Conservation (phyloP, 2,329 filamentous ascomycete genomes). For the Grosmannia serpens region DNA sequence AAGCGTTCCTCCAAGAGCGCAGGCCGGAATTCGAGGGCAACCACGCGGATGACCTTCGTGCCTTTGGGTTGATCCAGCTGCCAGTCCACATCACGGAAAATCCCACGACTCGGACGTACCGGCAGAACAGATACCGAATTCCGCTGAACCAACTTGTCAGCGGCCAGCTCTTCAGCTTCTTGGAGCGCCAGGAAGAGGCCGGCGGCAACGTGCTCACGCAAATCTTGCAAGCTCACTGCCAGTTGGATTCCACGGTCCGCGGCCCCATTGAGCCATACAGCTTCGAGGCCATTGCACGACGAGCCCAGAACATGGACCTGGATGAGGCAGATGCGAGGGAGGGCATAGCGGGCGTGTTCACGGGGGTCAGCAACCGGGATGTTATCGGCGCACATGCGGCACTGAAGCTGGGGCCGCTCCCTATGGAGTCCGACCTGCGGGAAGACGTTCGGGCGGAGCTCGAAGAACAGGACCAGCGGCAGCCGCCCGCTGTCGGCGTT, state of each 20-base stretch:
- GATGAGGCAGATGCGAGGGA: slow-evolving; percentile 53
- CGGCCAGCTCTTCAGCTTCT: slow-evolving; percentile 71
- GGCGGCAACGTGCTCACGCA: slow-evolving; percentile 69
- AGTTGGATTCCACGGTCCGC: slow-evolving; percentile 45
- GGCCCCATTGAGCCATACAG: slow-evolving; percentile 54
- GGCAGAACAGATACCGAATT: slow-evolving; percentile 76
- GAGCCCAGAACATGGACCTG: slow-evolving; percentile 47
- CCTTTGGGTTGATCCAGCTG: slow-evolving; percentile 61
- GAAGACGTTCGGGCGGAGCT: slow-evolving; percentile 81
- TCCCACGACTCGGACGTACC: slow-evolving; percentile 66
- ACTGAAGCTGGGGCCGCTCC: slow-evolving; percentile 69
- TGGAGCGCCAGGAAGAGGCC: slow-evolving; percentile 75
- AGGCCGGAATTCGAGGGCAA: slow-evolving; percentile 60
- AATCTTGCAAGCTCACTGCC: slow-evolving; percentile 53
- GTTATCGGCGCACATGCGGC: slow-evolving; percentile 42
- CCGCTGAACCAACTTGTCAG: slow-evolving; percentile 80
- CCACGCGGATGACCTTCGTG: slow-evolving; percentile 69
- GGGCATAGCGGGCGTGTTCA: slow-evolving; percentile 52
- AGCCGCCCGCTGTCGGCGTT: slow-evolving; percentile 60
- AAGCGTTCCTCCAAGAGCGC: slow-evolving; percentile 60
- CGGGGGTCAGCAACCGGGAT: slow-evolving; percentile 49
- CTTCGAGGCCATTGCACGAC: slow-evolving; percentile 48
- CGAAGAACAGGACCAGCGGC: slow-evolving; percentile 69
- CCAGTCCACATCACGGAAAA: slow-evolving; percentile 72
- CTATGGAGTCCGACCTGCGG: slow-evolving; percentile 71